Evolutionary conservation across 1,139 yeast genomes (phyloP).

Genomic region (Candida tetrigidarum): DNA sequence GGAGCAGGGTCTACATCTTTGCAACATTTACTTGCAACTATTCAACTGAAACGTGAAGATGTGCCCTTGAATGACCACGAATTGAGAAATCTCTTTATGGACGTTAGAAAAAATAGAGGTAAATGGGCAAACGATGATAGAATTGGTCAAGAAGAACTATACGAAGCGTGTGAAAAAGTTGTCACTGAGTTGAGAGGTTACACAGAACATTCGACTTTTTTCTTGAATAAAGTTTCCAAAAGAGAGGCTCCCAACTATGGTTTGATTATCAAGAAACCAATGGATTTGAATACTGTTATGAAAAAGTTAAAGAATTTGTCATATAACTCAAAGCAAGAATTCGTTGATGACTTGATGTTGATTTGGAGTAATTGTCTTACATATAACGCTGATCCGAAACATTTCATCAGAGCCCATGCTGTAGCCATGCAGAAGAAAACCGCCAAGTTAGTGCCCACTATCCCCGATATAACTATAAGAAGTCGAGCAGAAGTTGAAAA

Average conservation of each 20-base stretch:
- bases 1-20: constrained; percentile 78
- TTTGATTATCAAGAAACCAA: constrained; percentile 86
- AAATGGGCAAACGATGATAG: constrained; percentile 97
- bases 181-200: constrained; percentile 87
- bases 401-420: constrained; percentile 89
- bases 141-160: constrained; percentile 95
- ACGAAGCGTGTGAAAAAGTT: constrained; percentile 97
- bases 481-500: constrained; percentile 86
- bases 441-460: constrained; percentile 71
- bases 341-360: constrained; percentile 90
- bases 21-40: constrained; percentile 76
- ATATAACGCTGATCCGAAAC: constrained; percentile 95
- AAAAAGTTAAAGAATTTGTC: constrained; percentile 83
- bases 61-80: constrained; percentile 83
- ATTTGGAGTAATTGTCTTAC: constrained; percentile 96
- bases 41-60: constrained; percentile 78
- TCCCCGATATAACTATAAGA: constrained; percentile 84
- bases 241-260: constrained; percentile 98
- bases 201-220: constrained; percentile 97
- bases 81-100: constrained; percentile 82
- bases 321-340: constrained; percentile 82
- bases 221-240: constrained; percentile 90
- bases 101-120: constrained; percentile 91
- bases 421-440: constrained; percentile 95
- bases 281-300: constrained; percentile 96